Evolutionary conservation across 495 filamentous ascomycete genomes (phyloP), one percentile per base, ranked within the genome.

Genomic region (Cetradonia linearis): DNA sequence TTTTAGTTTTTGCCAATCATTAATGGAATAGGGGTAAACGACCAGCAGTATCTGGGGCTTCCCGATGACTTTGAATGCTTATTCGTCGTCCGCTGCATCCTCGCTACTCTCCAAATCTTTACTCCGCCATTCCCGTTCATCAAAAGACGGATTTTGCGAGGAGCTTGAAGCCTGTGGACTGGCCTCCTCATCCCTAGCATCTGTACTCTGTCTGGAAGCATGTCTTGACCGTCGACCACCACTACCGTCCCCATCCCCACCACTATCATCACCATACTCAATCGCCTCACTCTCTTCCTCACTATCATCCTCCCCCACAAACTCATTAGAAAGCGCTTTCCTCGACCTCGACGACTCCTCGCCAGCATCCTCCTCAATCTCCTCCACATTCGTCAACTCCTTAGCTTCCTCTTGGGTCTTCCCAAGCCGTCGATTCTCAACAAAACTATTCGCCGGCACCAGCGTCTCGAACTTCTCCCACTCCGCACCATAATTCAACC

Each of bases 1-100:
- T 68, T 8, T 68, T 72, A 56, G 65, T 64, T 20, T 65, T 64
- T 25, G 44, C n/a, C n/a, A 67, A 18, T 68, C 67, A 27, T 69
- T 72, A 73, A 89, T 98, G 81, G 93, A 98, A 68, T 77, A 85
- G 53, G 11, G 5, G n/a, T 23, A 23, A 20, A 13, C 3, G n/a
- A 10, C 8, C 9, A 44, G n/a, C 42, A 44, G n/a, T 2, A 23
- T 11, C 11, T 8, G 3, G 8, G 8, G 20, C 42, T 20, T 23
- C 16, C 20, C 0, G 3, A 46, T 13, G 1, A n/a, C 25, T 25
- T 4, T 11, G 2, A 20, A 46, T 25, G 20, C 8, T 46, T 25
- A 11, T 13, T 46, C 42, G 25, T 46, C 42, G n/a, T 25, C 42
- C 0, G 20, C 13, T 46, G 20, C 42, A 4, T 25, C 42, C 2